Evolutionary conservation across 106 monocot species (phyloP).

Genomic region (Dendrobium chrysotoxum): DNA sequence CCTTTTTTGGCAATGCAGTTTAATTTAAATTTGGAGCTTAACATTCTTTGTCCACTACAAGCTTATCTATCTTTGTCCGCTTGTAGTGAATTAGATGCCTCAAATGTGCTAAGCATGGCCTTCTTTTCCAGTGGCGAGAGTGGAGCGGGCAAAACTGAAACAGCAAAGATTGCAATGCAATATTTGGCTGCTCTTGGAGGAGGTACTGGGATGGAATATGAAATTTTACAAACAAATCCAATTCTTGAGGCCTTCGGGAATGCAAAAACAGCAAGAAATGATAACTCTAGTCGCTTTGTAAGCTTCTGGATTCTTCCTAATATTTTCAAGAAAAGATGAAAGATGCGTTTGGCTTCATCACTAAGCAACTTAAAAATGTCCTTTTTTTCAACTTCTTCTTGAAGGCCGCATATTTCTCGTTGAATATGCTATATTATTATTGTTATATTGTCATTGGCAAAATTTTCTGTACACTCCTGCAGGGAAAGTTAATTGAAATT

Average conservation of each 20-base stretch:
- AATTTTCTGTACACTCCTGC: conserved; percentile 9
- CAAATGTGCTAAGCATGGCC: background rate
- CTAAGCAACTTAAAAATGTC: background rate
- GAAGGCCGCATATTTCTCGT: background rate
- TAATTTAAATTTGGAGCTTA: background rate
- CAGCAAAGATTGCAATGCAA: conserved; percentile 99
- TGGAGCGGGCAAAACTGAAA: conserved; percentile 99
- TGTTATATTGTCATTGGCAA: background rate
- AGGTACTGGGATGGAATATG: conserved; percentile 95
- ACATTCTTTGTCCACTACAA: background rate
- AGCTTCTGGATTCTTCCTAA: conserved; percentile 23
- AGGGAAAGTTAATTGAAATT: conserved; percentile 99
- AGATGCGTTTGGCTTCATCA: background rate
- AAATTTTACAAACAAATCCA: conserved; percentile 94
- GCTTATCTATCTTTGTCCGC: background rate
- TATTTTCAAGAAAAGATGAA: background rate
- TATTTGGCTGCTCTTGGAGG: conserved; percentile 95
- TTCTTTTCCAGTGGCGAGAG: conserved; percentile 78
- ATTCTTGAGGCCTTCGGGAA: conserved; percentile 99
- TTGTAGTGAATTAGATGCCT: background rate
- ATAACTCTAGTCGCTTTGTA: conserved; percentile 99
- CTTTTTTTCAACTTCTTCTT: background rate
- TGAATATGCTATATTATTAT: conserved; percentile 7
- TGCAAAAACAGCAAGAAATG: conserved; percentile 90
- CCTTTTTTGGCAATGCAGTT: background rate